Percentiles rank a stretch among this genome's conserved stretches.
These are phyloP conservation scores for Neopestalotiopsis rosae DNA, from an alignment of 2,329 filamentous ascomycete species.

Conservation along the genomic window DNA sequence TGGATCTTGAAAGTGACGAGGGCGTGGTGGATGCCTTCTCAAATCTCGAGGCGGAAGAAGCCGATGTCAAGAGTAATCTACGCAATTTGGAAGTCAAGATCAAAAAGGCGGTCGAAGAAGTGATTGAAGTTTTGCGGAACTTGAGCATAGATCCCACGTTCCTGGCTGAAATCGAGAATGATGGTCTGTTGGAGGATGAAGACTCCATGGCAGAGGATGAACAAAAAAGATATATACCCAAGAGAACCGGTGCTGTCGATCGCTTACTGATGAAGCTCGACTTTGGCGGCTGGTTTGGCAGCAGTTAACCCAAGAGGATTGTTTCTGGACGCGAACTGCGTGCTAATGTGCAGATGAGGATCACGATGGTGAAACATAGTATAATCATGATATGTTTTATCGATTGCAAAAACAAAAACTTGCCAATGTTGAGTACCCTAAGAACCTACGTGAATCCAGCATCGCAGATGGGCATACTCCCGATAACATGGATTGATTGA, in stretches of 20 bases:
- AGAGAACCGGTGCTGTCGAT: slow-evolving; percentile 80
- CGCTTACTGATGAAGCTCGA: slow-evolving; percentile 91
- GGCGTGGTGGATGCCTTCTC: slow-evolving; percentile 79
- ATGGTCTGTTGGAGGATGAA: slow-evolving; percentile 30
- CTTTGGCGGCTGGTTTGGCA: slow-evolving; percentile 62
- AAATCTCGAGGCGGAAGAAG: slow-evolving; percentile 75
- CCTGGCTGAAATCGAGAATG: slow-evolving; percentile 48
- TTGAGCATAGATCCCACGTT: slow-evolving; percentile 52
- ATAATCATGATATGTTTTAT: no score
- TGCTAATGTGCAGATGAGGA: not conserved
- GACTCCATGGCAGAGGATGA: slow-evolving; percentile 25
- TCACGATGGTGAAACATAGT: not conserved
- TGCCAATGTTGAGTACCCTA: no score
- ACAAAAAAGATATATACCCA: slow-evolving; percentile 67
- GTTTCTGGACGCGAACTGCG: not conserved
- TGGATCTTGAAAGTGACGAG: slow-evolving; percentile 82
- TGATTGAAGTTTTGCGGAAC: slow-evolving; percentile 61
- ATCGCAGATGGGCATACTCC: no score
- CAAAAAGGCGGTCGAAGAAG: slow-evolving; percentile 69
- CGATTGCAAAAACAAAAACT: no score
- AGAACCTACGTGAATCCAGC: no score
- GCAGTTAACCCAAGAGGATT: slow-evolving; percentile 27
- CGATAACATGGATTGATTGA: no score
- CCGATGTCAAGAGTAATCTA: slow-evolving; percentile 68
- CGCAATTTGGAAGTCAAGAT: slow-evolving; percentile 67